These are phyloP conservation scores for Phragmites australis DNA, from an alignment of 176 grass and related monocot genomes.

Conservation along the genomic window DNA sequence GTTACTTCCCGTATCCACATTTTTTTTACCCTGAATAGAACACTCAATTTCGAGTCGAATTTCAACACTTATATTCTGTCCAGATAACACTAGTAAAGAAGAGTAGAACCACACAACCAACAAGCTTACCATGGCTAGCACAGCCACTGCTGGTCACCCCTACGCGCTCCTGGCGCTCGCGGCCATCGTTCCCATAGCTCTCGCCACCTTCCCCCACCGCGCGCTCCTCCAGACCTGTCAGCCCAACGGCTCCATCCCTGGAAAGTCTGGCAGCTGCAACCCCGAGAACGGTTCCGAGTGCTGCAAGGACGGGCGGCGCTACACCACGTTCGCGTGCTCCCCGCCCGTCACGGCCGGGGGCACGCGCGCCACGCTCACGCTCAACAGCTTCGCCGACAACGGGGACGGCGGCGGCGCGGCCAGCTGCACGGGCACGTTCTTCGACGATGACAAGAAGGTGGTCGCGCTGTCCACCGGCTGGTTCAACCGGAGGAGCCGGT, in stretches of 20 bases:
- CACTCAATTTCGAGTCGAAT: too few species aligned
- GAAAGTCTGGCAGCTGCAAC: constrained; percentile 13
- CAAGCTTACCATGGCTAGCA: too few species aligned
- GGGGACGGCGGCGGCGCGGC: constrained; percentile 24
- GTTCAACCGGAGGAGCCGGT: not conserved
- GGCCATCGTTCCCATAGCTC: not conserved
- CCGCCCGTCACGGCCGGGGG: not conserved
- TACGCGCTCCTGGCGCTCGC: not conserved
- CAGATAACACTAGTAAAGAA: too few species aligned
- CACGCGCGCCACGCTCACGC: constrained; percentile 28
- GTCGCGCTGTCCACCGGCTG: constrained; percentile 51
- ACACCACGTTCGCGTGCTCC: constrained; percentile 27
- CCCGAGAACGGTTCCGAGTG: not conserved
- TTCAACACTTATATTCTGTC: too few species aligned
- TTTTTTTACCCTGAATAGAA: too few species aligned
- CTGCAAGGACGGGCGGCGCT: constrained; percentile 16
- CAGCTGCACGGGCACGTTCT: constrained; percentile 19
- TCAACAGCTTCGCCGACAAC: constrained; percentile 19
- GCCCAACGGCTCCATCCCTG: constrained; percentile 1
- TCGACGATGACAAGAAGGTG: constrained; percentile 19
- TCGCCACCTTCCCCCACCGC: constrained; percentile 8
- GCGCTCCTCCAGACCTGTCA: constrained; percentile 33
- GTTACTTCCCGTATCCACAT: too few species aligned
- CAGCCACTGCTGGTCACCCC: not conserved
- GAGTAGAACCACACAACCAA: too few species aligned